Percentiles rank a stretch among this genome's conserved stretches.
phyloP scores from a whole-genome alignment of 2,329 filamentous ascomycete genomes.

The Dichotomopilus funicola region DNA sequence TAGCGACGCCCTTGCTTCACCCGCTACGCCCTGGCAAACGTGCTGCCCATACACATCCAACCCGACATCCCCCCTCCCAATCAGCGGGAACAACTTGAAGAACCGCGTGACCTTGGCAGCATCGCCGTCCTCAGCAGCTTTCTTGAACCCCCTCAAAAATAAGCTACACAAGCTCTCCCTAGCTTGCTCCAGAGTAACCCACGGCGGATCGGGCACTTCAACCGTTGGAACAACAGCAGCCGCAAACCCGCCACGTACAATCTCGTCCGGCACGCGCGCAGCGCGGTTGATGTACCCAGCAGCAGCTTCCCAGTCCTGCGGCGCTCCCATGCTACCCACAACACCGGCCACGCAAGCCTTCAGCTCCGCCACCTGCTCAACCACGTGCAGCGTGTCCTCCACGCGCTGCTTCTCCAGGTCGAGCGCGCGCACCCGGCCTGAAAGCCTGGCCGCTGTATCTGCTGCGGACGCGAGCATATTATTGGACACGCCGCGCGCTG shows the following conservation, averaged over 20 bases:
- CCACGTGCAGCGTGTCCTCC: conserved; percentile 81
- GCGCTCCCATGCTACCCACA: conserved; percentile 91
- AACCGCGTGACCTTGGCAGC: conserved; percentile 87
- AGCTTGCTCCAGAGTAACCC: conserved; percentile 77
- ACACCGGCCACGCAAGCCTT: conserved; percentile 95
- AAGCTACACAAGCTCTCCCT: conserved; percentile 84
- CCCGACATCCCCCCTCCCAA: conserved; percentile 80
- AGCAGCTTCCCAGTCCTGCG: conserved; percentile 97
- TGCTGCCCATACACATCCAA: conserved; percentile 93
- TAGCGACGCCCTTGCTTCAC: conserved; percentile 72
- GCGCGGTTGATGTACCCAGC: conserved; percentile 83
- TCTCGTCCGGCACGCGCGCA: conserved; percentile 69
- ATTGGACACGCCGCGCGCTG: conserved; percentile 76
- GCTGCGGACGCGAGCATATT: conserved; percentile 85
- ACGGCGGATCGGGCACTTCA: conserved; percentile 88
- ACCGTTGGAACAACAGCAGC: conserved; percentile 90
- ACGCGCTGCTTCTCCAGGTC: conserved; percentile 90
- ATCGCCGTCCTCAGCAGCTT: conserved; percentile 79
- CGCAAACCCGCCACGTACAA: conserved; percentile 79
- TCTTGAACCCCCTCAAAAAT: conserved; percentile 92
- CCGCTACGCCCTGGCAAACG: conserved; percentile 89
- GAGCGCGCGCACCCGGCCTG: conserved; percentile 76
- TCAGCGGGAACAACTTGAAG: conserved; percentile 95
- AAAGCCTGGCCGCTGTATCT: conserved; percentile 77
- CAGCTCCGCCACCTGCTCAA: conserved; percentile 93